Conservation (phyloP, 306 rosid species). For the Bauhinia variegata region DNA sequence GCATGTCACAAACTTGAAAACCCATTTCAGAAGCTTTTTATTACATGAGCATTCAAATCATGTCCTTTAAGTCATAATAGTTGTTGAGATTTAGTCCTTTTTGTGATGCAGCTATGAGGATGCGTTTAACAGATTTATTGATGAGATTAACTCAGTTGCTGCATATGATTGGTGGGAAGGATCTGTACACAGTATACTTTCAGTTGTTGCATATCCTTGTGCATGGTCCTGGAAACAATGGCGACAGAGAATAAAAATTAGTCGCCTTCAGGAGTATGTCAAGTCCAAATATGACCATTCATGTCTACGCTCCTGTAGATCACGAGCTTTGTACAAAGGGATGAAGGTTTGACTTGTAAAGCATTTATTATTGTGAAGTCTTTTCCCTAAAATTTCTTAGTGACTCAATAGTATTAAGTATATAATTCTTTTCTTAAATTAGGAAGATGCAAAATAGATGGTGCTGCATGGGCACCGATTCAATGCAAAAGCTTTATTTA, state of each 20-base stretch:
- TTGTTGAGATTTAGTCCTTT: constrained; percentile 33
- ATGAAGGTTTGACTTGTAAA: constrained; percentile 80
- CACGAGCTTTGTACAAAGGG: constrained; percentile 98
- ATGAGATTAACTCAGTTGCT: constrained; percentile 89
- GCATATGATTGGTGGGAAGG: constrained; percentile 99
- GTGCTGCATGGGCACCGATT: constrained; percentile 3
- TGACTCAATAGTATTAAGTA: constrained; percentile 2
- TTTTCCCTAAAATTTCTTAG: constrained; percentile 31
- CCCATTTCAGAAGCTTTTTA: constrained; percentile 27
- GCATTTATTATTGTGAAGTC: constrained; percentile 36
- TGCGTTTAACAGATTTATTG: constrained; percentile 95
- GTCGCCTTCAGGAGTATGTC: constrained; percentile 92
- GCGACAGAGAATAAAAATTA: constrained; percentile 81
- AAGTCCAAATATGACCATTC: constrained; percentile 97
- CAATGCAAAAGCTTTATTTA: constrained; percentile 8
- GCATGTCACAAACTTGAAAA: constrained; percentile 16
- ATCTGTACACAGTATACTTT: constrained; percentile 93
- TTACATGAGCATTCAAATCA: too few relatives aligned
- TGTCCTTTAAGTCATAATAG: constrained; percentile 15
- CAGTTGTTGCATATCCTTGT: constrained; percentile 92
- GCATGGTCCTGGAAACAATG: constrained; percentile 99
- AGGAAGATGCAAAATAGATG: constrained; percentile 30
- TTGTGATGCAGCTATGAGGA: constrained; percentile 81
- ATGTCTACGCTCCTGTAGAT: constrained; percentile 93
- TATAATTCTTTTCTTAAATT: constrained; percentile 16